A percentile compares a stretch with the other conserved stretches of the same genome.
Evolutionary conservation across 192 early-diverging fungal genomes (phyloP).

Genomic region (Kappamyces sp.): DNA sequence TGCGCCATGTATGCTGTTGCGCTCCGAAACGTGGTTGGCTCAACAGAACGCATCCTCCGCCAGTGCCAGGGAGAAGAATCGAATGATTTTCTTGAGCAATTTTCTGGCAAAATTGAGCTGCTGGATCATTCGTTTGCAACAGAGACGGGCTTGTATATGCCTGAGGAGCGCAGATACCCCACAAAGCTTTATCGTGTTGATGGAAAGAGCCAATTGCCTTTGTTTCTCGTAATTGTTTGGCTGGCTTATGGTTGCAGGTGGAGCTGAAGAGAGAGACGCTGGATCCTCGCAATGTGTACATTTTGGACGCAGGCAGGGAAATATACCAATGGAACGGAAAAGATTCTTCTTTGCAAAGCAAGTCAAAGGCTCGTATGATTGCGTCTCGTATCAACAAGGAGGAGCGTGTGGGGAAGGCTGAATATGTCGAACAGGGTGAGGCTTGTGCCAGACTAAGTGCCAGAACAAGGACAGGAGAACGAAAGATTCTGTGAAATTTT

Average conservation of each 20-base stretch:
- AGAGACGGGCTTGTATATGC: constrained; percentile 35
- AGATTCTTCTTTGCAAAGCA: constrained; percentile 13
- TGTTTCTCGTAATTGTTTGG: constrained; percentile 25
- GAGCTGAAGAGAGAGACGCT: constrained; percentile 21
- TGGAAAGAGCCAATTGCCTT: constrained; percentile 22
- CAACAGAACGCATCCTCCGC: constrained; percentile 20
- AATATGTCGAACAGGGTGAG: constrained; percentile 29
- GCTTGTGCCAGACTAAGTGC: not conserved
- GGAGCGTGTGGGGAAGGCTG: constrained; percentile 33
- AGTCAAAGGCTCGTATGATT: constrained; percentile 39
- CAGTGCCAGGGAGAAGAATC: constrained; percentile 25
- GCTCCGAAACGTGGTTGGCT: constrained; percentile 33
- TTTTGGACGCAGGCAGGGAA: constrained; percentile 37
- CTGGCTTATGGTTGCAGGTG: constrained; percentile 4
- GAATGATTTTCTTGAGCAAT: constrained; percentile 20
- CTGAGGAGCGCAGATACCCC: constrained; percentile 29
- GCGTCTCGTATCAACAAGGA: constrained; percentile 24
- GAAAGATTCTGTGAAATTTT: constrained; percentile 12
- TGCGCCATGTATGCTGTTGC: constrained; percentile 43
- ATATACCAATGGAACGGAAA: constrained; percentile 46
- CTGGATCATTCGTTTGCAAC: constrained; percentile 24
- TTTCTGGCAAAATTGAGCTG: constrained; percentile 16
- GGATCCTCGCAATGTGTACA: constrained; percentile 23
- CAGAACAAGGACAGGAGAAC: constrained; percentile 21
- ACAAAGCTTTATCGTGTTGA: constrained; percentile 30